These are phyloP conservation scores for Sporobolomyces phaffii DNA, from an alignment of 768 basidiomycete genomes.

Conservation along the genomic window DNA sequence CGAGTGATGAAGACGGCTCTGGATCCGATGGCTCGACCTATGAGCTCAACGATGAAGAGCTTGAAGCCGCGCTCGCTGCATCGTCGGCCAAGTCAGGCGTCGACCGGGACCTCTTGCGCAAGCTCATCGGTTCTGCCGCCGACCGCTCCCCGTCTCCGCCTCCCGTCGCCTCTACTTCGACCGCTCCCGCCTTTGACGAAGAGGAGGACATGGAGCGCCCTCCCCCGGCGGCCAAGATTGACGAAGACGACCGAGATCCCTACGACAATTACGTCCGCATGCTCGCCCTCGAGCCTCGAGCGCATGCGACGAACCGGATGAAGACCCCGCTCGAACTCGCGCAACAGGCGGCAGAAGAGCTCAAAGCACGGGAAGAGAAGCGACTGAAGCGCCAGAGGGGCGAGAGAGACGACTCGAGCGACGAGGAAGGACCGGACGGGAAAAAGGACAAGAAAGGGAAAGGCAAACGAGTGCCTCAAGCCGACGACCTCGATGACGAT, in stretches of 20 bases:
- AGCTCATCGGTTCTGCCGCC: constrained; percentile 40
- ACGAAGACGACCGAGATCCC: constrained; percentile 51
- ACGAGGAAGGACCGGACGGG: constrained; percentile 56
- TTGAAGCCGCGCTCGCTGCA: constrained; percentile 32
- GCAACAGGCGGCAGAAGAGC: constrained; percentile 71
- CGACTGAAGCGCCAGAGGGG: constrained; percentile 81
- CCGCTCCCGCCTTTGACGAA: background rate
- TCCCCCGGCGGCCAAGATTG: background rate
- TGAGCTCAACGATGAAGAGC: constrained; percentile 37
- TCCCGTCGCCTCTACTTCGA: constrained; percentile 13
- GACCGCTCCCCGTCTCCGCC: constrained; percentile 17
- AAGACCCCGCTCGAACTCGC: constrained; percentile 96
- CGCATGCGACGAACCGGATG: constrained; percentile 87
- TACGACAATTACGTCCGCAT: constrained; percentile 90
- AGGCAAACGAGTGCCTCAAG: constrained; percentile 54
- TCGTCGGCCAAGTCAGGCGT: constrained; percentile 39
- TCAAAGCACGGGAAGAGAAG: constrained; percentile 77
- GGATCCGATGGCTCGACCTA: constrained; percentile 22
- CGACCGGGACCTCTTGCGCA: constrained; percentile 42
- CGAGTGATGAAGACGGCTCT: background rate
- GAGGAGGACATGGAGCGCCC: constrained; percentile 8
- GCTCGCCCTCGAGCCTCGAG: constrained; percentile 76
- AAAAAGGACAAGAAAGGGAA: constrained; percentile 48
- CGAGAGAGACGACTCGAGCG: constrained; percentile 56
- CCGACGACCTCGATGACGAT: constrained; percentile 89